Evolutionary conservation across 2,329 filamentous ascomycete genomes (phyloP).

Genomic region (Monosporascus sp.): DNA sequence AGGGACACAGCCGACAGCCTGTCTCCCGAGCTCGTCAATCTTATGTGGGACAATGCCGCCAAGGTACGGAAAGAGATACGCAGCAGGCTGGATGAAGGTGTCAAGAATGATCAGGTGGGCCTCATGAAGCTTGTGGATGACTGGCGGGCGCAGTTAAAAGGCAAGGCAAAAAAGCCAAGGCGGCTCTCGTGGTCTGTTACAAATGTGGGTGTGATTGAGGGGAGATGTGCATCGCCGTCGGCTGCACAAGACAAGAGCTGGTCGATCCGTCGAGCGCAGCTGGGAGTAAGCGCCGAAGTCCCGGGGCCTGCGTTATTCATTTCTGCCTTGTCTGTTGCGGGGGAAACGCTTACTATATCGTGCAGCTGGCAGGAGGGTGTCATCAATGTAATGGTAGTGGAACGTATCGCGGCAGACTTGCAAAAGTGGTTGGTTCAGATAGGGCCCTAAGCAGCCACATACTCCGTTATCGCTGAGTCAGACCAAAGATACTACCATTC

Average conservation of each 20-base stretch:
- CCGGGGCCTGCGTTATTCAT: neutral
- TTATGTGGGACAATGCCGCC: slow-evolving; percentile 19
- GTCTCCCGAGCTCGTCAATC: neutral
- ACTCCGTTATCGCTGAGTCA: too few relatives aligned
- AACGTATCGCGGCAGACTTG: neutral
- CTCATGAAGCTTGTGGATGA: slow-evolving; percentile 21
- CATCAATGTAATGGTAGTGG: neutral
- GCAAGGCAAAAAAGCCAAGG: slow-evolving; percentile 11
- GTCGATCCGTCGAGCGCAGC: slow-evolving; percentile 14
- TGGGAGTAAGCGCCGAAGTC: neutral
- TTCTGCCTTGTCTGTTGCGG: neutral
- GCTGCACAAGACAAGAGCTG: slow-evolving; percentile 5
- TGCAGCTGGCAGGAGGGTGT: neutral
- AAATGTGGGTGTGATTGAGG: slow-evolving; percentile 24
- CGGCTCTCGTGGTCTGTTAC: slow-evolving; percentile 17
- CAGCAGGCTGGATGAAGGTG: slow-evolving; percentile 11
- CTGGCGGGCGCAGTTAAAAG: slow-evolving; percentile 11
- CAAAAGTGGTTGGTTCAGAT: neutral
- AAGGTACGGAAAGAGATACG: slow-evolving; percentile 8
- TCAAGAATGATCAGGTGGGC: slow-evolving; percentile 18
- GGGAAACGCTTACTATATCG: neutral
- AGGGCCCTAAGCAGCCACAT: neutral
- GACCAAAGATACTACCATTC: too few relatives aligned
- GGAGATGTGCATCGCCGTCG: neutral
- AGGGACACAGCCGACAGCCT: neutral